These are phyloP conservation scores for Colletotrichum ledebouriae DNA, from an alignment of 2,329 filamentous ascomycete genomes.

Conservation along the genomic window DNA sequence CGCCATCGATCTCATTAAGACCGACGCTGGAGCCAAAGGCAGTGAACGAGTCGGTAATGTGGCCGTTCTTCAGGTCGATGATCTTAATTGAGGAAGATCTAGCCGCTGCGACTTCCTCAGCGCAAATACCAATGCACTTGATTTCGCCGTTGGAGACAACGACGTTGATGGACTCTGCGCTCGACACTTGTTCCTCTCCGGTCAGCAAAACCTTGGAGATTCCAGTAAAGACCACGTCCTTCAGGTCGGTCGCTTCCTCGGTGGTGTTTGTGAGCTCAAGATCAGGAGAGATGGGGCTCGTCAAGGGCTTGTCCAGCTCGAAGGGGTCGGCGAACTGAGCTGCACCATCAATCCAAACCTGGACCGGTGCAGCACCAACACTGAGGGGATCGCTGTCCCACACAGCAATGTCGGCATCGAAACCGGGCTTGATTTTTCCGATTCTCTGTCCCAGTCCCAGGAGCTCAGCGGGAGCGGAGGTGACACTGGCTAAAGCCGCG, in stretches of 20 bases:
- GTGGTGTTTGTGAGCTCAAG: conserved; percentile 55
- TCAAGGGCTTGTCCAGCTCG: conserved; percentile 64
- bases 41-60: conserved; percentile 71
- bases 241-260: conserved; percentile 55
- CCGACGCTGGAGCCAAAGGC: conserved; percentile 72
- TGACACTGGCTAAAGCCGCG: conserved; percentile 69
- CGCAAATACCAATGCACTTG: conserved; percentile 68
- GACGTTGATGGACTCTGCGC: conserved; percentile 57
- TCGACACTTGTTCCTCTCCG: conserved; percentile 49
- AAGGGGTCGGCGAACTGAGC: conserved; percentile 69
- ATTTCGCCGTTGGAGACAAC: conserved; percentile 67
- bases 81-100: conserved; percentile 51
- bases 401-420: conserved; percentile 71
- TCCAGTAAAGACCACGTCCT: conserved; percentile 68
- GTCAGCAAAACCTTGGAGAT: conserved; percentile 65
- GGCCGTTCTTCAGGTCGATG: conserved; percentile 68
- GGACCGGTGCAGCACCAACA: conserved; percentile 69
- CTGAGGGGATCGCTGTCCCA: conserved; percentile 75
- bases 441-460: conserved; percentile 69
- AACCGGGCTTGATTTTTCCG: conserved; percentile 73
- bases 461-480: conserved; percentile 69
- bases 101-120: conserved; percentile 56
- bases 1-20: conserved; percentile 73
- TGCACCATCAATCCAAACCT: conserved; percentile 74
- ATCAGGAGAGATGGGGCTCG: conserved; percentile 56